Evolutionary conservation across 2,329 filamentous ascomycete species (phyloP), one percentile per base, ranked within the genome.

Genomic region (Curvularia hawaiiensis): DNA sequence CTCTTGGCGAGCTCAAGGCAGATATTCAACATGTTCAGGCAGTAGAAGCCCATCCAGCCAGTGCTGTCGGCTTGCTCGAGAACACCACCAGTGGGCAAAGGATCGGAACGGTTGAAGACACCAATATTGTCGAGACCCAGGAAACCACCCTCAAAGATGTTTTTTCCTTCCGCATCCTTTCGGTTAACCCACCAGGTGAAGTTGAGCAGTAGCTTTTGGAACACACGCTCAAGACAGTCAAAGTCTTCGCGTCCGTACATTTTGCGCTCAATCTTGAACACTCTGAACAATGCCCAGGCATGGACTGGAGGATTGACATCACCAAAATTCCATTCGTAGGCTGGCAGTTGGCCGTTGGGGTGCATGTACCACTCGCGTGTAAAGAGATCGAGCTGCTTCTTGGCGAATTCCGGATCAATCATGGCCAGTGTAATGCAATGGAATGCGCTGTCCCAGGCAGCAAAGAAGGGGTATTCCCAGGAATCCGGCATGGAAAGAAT

Each of bases 141-240:
- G 82, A 98, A 98, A 43, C 94, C 94, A 65, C 94, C 95, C 73
- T 98, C 95, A 66, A 98, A 98, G 28, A 98, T 90, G 71, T 98
- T 97, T 80, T 98, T 98, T 69, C 92, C 94, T 10, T 97, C 91
- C 11, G 85, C 84, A 69, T 98, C 94, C 78, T 98, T 98, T 57
- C 94, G 90, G 75, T 98, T 98, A 20, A 97, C 94, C 94, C 94
- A 98, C 95, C 95, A 98, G 4, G 95, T 98, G 76, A 98, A 98
- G 79, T 98, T 98, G 62, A 98, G 83, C 24, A 98, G 82, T 59
- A 98, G 79, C 77, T 98, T 98, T 73, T 98, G 95, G 81, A 98
- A 98, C 4, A 97, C 92, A 20, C 94, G 87, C 80, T 98, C 94
- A 10, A 98, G 84, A 78, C 97, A 98, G 77, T 98, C 95, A 31